Conservation (phyloP, 208 protist species). For the Wallacemonas sp. region DNA sequence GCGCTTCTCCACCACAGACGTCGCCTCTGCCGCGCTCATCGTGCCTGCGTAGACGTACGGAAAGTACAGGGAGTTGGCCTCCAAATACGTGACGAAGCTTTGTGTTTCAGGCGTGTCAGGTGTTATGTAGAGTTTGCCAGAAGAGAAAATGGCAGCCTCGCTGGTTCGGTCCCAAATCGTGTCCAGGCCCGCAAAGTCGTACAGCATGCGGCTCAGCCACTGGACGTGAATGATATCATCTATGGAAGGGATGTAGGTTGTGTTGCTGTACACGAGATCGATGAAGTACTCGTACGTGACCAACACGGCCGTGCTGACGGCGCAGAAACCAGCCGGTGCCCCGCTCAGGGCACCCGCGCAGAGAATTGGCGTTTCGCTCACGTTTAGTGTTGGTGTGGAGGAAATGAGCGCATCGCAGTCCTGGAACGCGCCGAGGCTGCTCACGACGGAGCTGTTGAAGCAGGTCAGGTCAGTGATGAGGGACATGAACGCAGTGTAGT, state of each 20-base stretch:
- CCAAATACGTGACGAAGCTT: constrained; percentile 35
- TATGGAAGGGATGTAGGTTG: constrained; percentile 35
- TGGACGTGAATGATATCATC: constrained; percentile 51
- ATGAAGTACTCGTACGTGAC: constrained; percentile 14
- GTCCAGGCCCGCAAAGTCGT: constrained; percentile 20
- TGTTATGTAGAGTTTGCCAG: constrained; percentile 49
- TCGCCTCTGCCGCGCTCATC: constrained; percentile 20
- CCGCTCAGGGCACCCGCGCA: constrained; percentile 21
- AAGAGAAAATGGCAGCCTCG: constrained; percentile 35
- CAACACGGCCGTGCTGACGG: background rate
- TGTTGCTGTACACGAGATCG: constrained; percentile 20
- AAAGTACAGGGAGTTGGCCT: constrained; percentile 36
- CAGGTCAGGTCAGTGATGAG: constrained; percentile 23
- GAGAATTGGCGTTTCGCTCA: constrained; percentile 18
- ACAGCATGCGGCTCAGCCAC: constrained; percentile 44
- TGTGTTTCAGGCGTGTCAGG: constrained; percentile 31
- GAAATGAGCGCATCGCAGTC: constrained; percentile 11
- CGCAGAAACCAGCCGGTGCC: constrained; percentile 31
- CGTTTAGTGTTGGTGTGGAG: background rate
- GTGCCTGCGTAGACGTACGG: constrained; percentile 48
- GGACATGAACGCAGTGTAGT: constrained; percentile 12
- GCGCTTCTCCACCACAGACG: constrained; percentile 22
- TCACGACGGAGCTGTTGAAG: constrained; percentile 29
- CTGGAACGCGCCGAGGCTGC: background rate
- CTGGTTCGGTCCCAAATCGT: constrained; percentile 19